A percentile compares a stretch with the other conserved stretches of the same genome.
phyloP scores from a whole-genome alignment of 805 yeast species.

The Candida rishiriensis region DNA sequence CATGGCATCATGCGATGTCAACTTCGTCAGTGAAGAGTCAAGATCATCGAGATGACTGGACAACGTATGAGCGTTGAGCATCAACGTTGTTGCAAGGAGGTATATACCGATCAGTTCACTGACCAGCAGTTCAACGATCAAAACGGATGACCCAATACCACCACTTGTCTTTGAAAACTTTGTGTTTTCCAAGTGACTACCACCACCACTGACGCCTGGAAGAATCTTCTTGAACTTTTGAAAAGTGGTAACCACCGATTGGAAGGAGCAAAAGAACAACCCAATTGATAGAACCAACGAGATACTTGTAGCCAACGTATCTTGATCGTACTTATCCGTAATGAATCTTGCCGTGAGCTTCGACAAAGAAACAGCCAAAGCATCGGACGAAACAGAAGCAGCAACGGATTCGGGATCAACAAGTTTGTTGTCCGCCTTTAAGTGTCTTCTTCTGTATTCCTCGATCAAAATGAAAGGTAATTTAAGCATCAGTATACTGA shows the following conservation, averaged over 20 bases:
- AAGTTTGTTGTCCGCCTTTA: background rate
- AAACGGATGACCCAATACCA: background rate
- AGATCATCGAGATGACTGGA: conserved; percentile 40
- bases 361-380: conserved; percentile 46
- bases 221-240: conserved; percentile 39
- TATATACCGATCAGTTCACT: conserved; percentile 47
- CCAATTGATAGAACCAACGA: conserved; percentile 53
- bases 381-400: conserved; percentile 31
- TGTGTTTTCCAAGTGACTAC: conserved; percentile 17
- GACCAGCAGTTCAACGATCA: conserved; percentile 31
- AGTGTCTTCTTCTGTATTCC: conserved; percentile 3
- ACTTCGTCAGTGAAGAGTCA: conserved; percentile 20
- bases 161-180: background rate
- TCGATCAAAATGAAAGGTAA: conserved; percentile 31
- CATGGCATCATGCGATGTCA: conserved; percentile 6
- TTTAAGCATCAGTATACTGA: conserved; percentile 37
- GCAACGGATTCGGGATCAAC: conserved; percentile 1
- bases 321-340: conserved; percentile 28
- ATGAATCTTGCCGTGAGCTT: conserved; percentile 30
- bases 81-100: conserved; percentile 46
- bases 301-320: conserved; percentile 40
- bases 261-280: conserved; percentile 58
- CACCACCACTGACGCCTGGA: conserved; percentile 24
- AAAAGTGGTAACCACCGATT: conserved; percentile 59
- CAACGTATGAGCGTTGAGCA: conserved; percentile 41